A percentile compares a stretch with the other conserved stretches of the same genome.
phyloP scores from a whole-genome alignment of 2,329 filamentous ascomycete species.

The Calonectria fujianensis region DNA sequence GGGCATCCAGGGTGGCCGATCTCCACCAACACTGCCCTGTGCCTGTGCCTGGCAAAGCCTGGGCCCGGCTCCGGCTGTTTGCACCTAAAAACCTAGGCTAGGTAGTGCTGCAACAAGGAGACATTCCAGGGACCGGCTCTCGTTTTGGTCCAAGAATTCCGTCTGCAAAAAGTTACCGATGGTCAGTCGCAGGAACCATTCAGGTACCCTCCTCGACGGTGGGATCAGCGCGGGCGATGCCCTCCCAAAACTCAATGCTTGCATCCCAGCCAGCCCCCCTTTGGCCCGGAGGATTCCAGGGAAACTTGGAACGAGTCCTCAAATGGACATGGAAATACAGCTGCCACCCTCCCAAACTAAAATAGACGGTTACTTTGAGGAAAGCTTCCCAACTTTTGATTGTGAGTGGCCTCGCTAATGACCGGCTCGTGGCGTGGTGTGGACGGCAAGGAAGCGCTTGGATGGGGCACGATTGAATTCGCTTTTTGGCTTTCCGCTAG shows the following conservation, averaged over 20 bases:
- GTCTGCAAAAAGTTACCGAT: conserved; percentile 8
- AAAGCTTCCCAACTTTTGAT: conserved; percentile 47
- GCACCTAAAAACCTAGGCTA: conserved; percentile 23
- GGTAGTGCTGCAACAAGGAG: conserved; percentile 25
- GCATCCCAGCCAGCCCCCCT: conserved; percentile 44
- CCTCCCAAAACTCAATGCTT: conserved; percentile 35
- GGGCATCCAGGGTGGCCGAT: conserved; percentile 42
- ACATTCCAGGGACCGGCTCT: conserved; percentile 27
- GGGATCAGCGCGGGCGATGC: conserved; percentile 49
- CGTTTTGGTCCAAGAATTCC: conserved; percentile 37
- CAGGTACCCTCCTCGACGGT: conserved; percentile 37
- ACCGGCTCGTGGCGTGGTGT: conserved; percentile 25
- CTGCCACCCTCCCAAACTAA: conserved; percentile 39
- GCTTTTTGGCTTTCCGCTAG: conserved; percentile 44
- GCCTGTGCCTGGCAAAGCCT: conserved; percentile 34
- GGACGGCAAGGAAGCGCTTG: conserved; percentile 36
- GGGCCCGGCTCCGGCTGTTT: conserved; percentile 35
- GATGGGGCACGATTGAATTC: conserved; percentile 42
- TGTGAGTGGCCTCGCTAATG: conserved; percentile 51
- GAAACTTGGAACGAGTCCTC: conserved; percentile 24
- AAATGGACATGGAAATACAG: conserved; percentile 27
- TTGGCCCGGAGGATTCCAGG: conserved; percentile 40
- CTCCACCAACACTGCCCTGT: conserved; percentile 35
- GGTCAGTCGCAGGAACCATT: conserved; percentile 21
- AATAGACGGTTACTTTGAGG: conserved; percentile 50